Conservation (phyloP, 108 stramenopile species). For the Nitzschia sp. region DNA sequence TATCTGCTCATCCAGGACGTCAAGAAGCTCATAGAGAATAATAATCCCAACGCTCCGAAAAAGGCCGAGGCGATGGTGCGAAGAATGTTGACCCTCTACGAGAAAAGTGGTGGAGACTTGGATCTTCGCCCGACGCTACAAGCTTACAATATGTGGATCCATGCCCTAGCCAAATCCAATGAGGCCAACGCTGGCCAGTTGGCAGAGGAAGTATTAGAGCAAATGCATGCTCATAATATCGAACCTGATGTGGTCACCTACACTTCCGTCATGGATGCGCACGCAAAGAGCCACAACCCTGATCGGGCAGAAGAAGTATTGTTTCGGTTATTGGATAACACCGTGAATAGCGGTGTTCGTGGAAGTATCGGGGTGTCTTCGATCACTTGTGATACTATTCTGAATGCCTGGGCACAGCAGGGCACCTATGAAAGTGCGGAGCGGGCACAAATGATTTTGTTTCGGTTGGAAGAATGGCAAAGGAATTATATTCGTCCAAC, state of each 20-base stretch:
- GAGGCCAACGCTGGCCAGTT: conserved; percentile 8
- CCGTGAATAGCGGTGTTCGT: background rate
- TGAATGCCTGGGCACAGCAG: conserved; percentile 45
- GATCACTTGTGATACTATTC: conserved; percentile 41
- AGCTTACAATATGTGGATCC: conserved; percentile 48
- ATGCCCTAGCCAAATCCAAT: conserved; percentile 38
- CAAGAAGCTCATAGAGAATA: conserved; percentile 15
- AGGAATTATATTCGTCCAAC: conserved; percentile 14
- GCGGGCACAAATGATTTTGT: conserved; percentile 52
- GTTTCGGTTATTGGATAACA: conserved; percentile 34
- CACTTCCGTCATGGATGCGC: conserved; percentile 51
- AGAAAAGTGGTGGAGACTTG: conserved; percentile 1
- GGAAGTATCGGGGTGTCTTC: conserved; percentile 10
- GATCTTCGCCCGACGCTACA: conserved; percentile 27
- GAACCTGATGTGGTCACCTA: conserved; percentile 54
- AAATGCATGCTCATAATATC: conserved; percentile 22
- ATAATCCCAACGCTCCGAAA: conserved; percentile 16
- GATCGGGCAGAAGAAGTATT: conserved; percentile 38
- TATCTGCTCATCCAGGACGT: conserved; percentile 43
- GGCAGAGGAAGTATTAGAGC: conserved; percentile 30
- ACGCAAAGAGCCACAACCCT: conserved; percentile 28
- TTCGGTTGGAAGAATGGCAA: conserved; percentile 56
- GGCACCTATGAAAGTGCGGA: conserved; percentile 55
- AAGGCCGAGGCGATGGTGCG: conserved; percentile 31
- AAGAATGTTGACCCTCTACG: conserved; percentile 18